Base-by-base conservation (phyloP, 371 early-diverging fungal species). In the Haplosporangium sp. region DNA sequence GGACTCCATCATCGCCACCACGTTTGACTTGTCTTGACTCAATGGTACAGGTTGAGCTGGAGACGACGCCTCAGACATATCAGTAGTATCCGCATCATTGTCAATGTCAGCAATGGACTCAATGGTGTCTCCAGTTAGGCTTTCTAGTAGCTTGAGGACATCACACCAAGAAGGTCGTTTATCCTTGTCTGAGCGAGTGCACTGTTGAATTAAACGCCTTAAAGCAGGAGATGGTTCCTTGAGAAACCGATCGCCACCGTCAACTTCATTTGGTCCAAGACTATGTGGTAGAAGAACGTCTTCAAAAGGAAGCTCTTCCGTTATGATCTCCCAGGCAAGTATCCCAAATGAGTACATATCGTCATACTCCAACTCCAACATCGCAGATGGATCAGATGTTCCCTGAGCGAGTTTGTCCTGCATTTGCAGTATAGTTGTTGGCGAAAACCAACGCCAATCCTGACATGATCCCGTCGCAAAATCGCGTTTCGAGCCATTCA, bases 1-100 rank as follows among this genome's bases (percentile, higher is more conserved):
- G 2, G 78, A 70, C 19, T 78, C 78, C 78, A 78, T 78, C 74
- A 73, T 70, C 17, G 70, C 67, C 2, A 78, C 71, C 8, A 73
- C 78, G 9, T 70, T 57, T 15, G 74, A 60, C 48, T 72, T 77
- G 27, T 67, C 53, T 10, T 60, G 38, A n/a, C 52, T 34, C 39
- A 59, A 8, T 4, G 8, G 17, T 17, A 39, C 6, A 19, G 3
- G 42, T 44, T 35, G 17, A 1, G 17, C 2, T 4, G 11, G 17
- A 38, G 15, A 52, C 3, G 13, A 6, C 3, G 15, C 50, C 6
- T 50, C n/a, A 15, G n/a, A 50, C n/a, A n/a, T n/a, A 0, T 3
- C n/a, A 19, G n/a, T n/a, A 6, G 50, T 50, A 7, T n/a, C 1
- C n/a, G 50, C 50, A 3, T 4, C n/a, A 50, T n/a, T 50, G 15